Evolutionary conservation across 768 basidiomycete species (phyloP).

Genomic region (Tulasnella sp.): DNA sequence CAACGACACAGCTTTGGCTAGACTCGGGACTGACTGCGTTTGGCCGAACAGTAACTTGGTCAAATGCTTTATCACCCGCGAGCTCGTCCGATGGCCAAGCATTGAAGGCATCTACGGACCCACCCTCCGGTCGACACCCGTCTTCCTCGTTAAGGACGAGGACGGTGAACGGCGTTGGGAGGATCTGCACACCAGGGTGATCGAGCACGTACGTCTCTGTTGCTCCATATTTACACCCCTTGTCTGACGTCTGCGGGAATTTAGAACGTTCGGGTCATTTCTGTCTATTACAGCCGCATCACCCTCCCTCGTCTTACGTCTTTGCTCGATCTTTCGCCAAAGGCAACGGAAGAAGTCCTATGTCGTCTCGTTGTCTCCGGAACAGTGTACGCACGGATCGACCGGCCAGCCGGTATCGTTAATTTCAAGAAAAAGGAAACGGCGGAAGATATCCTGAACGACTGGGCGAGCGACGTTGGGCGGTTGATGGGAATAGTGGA

Average conservation of each 20-base stretch:
- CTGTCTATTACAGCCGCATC: slow-evolving; percentile 90
- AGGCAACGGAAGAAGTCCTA: slow-evolving; percentile 79
- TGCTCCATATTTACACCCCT: background rate
- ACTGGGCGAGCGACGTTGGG: slow-evolving; percentile 95
- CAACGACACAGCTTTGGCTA: slow-evolving; percentile 5
- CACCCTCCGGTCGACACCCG: slow-evolving; percentile 62
- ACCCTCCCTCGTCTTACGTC: slow-evolving; percentile 68
- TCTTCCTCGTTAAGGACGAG: slow-evolving; percentile 42
- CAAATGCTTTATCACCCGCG: slow-evolving; percentile 85
- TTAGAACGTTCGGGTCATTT: slow-evolving; percentile 91
- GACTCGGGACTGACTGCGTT: slow-evolving; percentile 6
- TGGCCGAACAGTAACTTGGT: slow-evolving; percentile 66
- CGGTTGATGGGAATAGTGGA: slow-evolving; percentile 83
- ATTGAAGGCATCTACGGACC: slow-evolving; percentile 81
- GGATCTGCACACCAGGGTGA: slow-evolving; percentile 86
- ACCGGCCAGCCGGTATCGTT: slow-evolving; percentile 81
- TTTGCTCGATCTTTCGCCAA: slow-evolving; percentile 70
- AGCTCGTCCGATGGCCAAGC: slow-evolving; percentile 95
- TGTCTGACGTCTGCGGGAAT: background rate
- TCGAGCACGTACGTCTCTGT: slow-evolving; percentile 70
- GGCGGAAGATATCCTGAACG: slow-evolving; percentile 91
- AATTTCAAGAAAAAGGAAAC: slow-evolving; percentile 72
- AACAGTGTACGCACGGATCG: slow-evolving; percentile 86
- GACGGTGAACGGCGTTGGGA: slow-evolving; percentile 66
- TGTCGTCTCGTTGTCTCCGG: slow-evolving; percentile 83